Conservation (phyloP, 2,329 filamentous ascomycete genomes). For the Chaetomium sp. region DNA sequence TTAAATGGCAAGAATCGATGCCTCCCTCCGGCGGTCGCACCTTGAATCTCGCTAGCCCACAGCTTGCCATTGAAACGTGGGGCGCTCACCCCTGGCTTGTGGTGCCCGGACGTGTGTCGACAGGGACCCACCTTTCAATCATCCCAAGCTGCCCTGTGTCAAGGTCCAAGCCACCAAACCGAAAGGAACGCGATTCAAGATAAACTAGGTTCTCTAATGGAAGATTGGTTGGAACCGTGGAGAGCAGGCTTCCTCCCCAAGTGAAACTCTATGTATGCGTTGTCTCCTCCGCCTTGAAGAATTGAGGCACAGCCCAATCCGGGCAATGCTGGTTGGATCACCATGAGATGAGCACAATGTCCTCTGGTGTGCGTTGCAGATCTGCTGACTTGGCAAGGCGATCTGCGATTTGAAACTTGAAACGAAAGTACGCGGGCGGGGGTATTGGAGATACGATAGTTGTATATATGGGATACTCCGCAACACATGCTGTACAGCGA, state of each 20-base stretch:
- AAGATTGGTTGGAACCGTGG: background rate
- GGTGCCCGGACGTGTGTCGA: background rate
- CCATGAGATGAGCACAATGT: background rate
- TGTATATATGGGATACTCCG: background rate
- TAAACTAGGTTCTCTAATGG: too few relatives aligned
- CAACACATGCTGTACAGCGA: background rate
- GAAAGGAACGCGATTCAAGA: background rate
- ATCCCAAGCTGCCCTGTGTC: background rate
- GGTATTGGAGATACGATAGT: background rate
- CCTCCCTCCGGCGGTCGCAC: slow-evolving; percentile 14
- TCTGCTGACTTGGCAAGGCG: slow-evolving; percentile 14
- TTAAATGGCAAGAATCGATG: background rate
- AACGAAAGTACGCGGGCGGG: background rate
- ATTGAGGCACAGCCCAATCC: background rate
- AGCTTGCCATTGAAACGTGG: slow-evolving; percentile 30
- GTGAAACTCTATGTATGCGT: background rate
- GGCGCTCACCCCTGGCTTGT: slow-evolving; percentile 18
- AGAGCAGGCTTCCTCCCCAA: background rate
- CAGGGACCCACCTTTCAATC: background rate
- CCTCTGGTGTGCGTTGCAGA: background rate
- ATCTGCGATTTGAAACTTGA: slow-evolving; percentile 12
- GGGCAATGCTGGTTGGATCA: background rate
- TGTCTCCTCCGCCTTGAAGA: background rate
- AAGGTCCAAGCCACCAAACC: background rate
- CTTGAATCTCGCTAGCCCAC: slow-evolving; percentile 30